These are phyloP conservation scores for Penicillium concentricum DNA, from an alignment of 2,329 filamentous ascomycete species.

Conservation along the genomic window DNA sequence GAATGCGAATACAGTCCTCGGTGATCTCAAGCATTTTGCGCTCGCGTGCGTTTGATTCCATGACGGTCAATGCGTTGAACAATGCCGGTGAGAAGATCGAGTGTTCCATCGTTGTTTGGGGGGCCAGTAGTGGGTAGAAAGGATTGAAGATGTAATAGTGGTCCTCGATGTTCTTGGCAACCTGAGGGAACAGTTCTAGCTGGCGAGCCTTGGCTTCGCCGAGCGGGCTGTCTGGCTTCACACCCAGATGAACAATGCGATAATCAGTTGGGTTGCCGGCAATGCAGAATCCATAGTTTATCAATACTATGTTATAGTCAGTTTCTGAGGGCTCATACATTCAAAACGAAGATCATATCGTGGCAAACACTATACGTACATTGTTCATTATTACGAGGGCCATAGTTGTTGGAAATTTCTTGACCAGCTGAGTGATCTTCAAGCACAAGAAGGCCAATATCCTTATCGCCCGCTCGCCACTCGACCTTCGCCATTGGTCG, in stretches of 20 bases:
- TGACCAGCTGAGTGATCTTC: slow-evolving; percentile 48
- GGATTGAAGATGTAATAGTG: slow-evolving; percentile 48
- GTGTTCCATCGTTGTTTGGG: slow-evolving; percentile 36
- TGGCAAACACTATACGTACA: slow-evolving; percentile 27
- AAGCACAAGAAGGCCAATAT: slow-evolving; percentile 44
- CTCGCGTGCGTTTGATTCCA: slow-evolving; percentile 45
- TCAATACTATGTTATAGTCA: slow-evolving; percentile 35
- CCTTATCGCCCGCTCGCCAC: slow-evolving; percentile 54
- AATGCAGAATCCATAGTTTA: slow-evolving; percentile 50
- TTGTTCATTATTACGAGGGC: slow-evolving; percentile 72
- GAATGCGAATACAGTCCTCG: slow-evolving; percentile 31
- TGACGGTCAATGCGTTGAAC: slow-evolving; percentile 42
- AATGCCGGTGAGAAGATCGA: slow-evolving; percentile 46
- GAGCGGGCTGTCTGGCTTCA: slow-evolving; percentile 41
- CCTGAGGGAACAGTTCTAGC: slow-evolving; percentile 34
- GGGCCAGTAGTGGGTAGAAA: slow-evolving; percentile 42
- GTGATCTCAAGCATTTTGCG: slow-evolving; percentile 35
- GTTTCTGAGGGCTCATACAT: neutral
- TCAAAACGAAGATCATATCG: neutral
- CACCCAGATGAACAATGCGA: slow-evolving; percentile 41
- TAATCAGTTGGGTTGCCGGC: slow-evolving; percentile 45
- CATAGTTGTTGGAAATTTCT: slow-evolving; percentile 69
- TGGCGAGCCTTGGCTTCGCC: slow-evolving; percentile 36
- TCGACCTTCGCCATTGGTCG: slow-evolving; percentile 58
- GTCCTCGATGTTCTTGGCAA: slow-evolving; percentile 31